Evolutionary conservation across 345 rosid genomes (phyloP), one percentile per base, ranked within the genome.

Genomic region (Aquilaria sinensis): DNA sequence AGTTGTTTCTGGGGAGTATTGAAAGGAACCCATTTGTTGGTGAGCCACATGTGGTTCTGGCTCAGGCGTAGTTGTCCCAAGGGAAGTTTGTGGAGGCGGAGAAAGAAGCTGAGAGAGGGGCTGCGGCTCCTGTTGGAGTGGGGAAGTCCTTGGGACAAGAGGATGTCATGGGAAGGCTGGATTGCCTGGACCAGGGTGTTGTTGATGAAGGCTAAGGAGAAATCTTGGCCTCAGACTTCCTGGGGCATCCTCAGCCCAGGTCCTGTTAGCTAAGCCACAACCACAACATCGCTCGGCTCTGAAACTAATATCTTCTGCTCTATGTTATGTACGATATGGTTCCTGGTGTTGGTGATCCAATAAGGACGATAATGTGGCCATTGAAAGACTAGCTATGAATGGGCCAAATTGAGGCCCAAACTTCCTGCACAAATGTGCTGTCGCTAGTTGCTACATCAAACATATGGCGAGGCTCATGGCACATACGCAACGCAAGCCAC

Each of bases 121-220:
- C 77, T 94, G 56, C 71, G 60, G 31, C 75, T 90, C 32, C 51
- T 88, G 23, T 65, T 94, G 81, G 92, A 86, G 63, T 90, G 97
- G 99, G 97, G 95, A 10, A 86, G 89, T 51, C 89, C 97, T 6
- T 86, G 98, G 96, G 98, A 90, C 64, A 90, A 88, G 83, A 84
- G 97, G 76, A 88, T 71, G 83, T 78, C 97, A 14, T 90, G 95
- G 97, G 90, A 82, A 78, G 98, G 97, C 5, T 90, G 98, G 97
- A 49, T 86, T 58, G 92, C 97, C 81, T 93, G 97, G 98, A 78
- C 74, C 12, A 85, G 97, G 50, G 88, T 86, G 32, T 41, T 90
- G 74, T 43, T 81, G 70, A 80, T 90, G 92, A 93, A 93, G 67
- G 87, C 95, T 30, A 77, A 67, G 31, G 96, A 90, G 55, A 86